Percentiles rank a stretch among this genome's conserved stretches.
Evolutionary conservation across 2,329 filamentous ascomycete species (phyloP).

Genomic region (Parastagonospora avenae): DNA sequence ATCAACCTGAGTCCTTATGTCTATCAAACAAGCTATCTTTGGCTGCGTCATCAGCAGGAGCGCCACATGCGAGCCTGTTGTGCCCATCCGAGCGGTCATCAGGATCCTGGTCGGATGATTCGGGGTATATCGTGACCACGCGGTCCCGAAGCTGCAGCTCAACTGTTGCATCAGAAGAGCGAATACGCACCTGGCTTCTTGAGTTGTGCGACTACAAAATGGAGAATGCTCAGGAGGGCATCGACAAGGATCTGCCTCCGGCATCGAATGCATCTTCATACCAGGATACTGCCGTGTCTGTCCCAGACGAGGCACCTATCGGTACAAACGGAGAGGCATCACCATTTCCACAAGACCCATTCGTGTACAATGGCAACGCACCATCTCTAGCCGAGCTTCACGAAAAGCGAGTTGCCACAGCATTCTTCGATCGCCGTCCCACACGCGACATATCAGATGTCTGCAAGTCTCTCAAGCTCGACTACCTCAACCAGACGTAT

Average conservation of each 20-base stretch:
- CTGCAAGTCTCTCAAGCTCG: background rate
- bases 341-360: conserved; percentile 1
- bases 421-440: no score
- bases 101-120: conserved; percentile 37
- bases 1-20: conserved; percentile 4
- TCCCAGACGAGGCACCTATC: background rate
- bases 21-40: background rate
- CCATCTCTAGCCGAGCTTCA: no score
- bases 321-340: background rate
- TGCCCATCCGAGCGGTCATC: conserved; percentile 14
- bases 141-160: background rate
- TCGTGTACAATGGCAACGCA: background rate
- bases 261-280: no score
- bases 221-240: no score
- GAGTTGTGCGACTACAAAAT: background rate
- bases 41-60: background rate
- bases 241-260: no score
- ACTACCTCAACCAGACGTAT: background rate
- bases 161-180: conserved; percentile 5
- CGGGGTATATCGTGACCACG: conserved; percentile 21
- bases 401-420: no score
- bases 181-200: conserved; percentile 25
- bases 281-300: no score
- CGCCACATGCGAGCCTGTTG: background rate
- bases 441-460: no score